Percentiles rank a stretch among this genome's conserved stretches.
Conservation (phyloP, 1,284 basidiomycete species). For the Cryptococcus hybrid region DNA sequence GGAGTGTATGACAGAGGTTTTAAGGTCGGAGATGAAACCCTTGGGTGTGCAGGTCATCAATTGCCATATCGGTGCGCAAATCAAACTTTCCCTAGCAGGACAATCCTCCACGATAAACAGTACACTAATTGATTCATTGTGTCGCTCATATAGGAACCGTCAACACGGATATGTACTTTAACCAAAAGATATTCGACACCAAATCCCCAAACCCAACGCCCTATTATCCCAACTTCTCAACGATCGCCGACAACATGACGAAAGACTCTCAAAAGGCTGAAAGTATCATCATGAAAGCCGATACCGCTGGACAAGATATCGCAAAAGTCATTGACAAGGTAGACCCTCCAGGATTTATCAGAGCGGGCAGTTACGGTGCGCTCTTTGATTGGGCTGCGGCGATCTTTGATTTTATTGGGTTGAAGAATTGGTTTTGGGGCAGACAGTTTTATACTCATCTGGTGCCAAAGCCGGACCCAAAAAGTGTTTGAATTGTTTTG, state of each 20-base stretch:
- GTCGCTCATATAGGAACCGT: neutral
- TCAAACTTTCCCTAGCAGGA: neutral
- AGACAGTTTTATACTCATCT: conserved; percentile 1
- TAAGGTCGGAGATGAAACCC: conserved; percentile 14
- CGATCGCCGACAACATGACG: neutral
- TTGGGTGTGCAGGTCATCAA: conserved; percentile 18
- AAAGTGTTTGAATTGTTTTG: neutral
- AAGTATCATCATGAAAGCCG: neutral
- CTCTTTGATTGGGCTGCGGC: neutral
- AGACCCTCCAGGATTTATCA: neutral
- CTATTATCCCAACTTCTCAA: neutral
- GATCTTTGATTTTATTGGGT: neutral
- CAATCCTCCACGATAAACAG: neutral
- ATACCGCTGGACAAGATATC: neutral
- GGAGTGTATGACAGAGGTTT: conserved; percentile 5
- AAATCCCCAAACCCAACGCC: neutral
- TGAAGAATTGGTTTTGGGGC: conserved; percentile 2
- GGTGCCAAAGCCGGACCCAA: neutral
- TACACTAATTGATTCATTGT: neutral
- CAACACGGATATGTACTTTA: neutral
- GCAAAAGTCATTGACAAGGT: neutral
- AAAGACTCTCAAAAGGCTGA: neutral
- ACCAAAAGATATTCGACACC: neutral
- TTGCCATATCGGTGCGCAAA: conserved; percentile 14
- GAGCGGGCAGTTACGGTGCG: neutral